These are phyloP conservation scores for Fragilaria crotonensis DNA, from an alignment of 108 stramenopile genomes.

Conservation along the genomic window DNA sequence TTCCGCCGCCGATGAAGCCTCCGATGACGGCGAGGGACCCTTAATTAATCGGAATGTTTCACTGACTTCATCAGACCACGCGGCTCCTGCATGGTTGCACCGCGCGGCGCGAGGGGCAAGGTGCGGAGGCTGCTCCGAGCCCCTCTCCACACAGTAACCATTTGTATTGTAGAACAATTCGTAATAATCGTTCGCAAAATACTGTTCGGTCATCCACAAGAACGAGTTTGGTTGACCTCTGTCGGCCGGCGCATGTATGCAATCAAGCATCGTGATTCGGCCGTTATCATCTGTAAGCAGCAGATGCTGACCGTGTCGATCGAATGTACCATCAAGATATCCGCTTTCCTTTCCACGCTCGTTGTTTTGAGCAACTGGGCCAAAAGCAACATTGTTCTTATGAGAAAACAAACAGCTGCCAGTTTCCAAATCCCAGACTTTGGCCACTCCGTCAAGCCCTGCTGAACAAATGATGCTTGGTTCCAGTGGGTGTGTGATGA, in stretches of 20 bases:
- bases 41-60: slow-evolving; percentile 32
- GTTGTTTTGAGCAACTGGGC: slow-evolving; percentile 20
- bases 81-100: slow-evolving; percentile 58
- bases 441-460: slow-evolving; percentile 56
- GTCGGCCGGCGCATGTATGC: slow-evolving; percentile 2
- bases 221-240: background rate
- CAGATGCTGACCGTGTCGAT: slow-evolving; percentile 50
- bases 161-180: slow-evolving; percentile 67
- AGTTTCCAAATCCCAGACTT: slow-evolving; percentile 64
- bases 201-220: slow-evolving; percentile 76
- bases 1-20: background rate
- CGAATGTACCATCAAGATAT: slow-evolving; percentile 71
- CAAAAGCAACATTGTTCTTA: slow-evolving; percentile 44
- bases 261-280: slow-evolving; percentile 59
- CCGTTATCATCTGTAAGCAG: slow-evolving; percentile 76
- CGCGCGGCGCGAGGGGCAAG: slow-evolving; percentile 66
- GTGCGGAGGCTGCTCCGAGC: slow-evolving; percentile 74
- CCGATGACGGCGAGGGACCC: slow-evolving; percentile 52
- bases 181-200: slow-evolving; percentile 86
- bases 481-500: slow-evolving; percentile 68
- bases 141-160: slow-evolving; percentile 78
- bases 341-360: slow-evolving; percentile 49
- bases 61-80: slow-evolving; percentile 29
- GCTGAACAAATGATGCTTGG: slow-evolving; percentile 60
- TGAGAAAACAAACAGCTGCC: slow-evolving; percentile 61